Percentiles rank a stretch among this genome's conserved stretches.
Conservation (phyloP, 345 rosid species). For the Eucalyptus curtisii region DNA sequence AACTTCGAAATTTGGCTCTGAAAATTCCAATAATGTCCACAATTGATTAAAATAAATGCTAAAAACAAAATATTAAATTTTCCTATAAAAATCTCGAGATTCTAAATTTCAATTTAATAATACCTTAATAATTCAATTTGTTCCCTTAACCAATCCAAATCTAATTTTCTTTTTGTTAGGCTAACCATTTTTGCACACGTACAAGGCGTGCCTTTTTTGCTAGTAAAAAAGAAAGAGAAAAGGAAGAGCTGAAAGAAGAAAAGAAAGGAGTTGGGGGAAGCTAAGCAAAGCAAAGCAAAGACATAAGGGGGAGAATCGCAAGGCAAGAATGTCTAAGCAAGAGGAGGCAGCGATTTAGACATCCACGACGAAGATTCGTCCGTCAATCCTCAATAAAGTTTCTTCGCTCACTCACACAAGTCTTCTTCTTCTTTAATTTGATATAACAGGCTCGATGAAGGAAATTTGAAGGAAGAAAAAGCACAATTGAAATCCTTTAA, state of each 20-base stretch:
- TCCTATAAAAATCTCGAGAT: not conserved
- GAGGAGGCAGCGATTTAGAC: conserved; percentile 12
- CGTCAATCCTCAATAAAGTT: not conserved
- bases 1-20: not conserved
- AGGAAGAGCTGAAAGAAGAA: not conserved
- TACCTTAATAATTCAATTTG: not conserved
- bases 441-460: too few relatives aligned
- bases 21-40: not conserved
- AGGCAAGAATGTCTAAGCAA: not conserved
- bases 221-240: not conserved
- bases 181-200: not conserved
- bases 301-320: not conserved
- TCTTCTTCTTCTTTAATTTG: not conserved
- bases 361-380: not conserved
- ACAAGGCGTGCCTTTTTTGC: not conserved
- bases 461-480: not conserved
- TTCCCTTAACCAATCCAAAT: not conserved
- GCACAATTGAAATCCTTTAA: not conserved
- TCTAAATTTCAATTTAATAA: not conserved
- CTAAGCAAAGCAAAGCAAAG: not conserved
- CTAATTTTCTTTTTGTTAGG: not conserved
- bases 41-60: not conserved
- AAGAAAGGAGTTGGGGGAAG: not conserved
- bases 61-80: not conserved
- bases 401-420: not conserved